Percentiles rank a stretch among this genome's conserved stretches.
Conservation (phyloP, 78 protist species). For the Polysphondylium violaceum region DNA sequence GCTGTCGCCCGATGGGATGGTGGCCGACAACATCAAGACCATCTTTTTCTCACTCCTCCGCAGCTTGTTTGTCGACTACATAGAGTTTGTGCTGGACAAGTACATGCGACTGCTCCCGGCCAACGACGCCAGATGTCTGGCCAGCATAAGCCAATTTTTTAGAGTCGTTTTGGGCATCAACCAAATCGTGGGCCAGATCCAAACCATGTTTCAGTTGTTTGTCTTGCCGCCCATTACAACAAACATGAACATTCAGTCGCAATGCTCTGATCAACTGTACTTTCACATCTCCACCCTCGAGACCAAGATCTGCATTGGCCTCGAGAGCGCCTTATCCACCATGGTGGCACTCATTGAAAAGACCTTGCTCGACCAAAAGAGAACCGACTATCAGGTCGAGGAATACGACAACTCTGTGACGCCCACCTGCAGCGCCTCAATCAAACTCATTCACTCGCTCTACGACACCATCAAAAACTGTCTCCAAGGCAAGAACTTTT, state of each 20-base stretch:
- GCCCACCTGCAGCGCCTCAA: constrained; percentile 16
- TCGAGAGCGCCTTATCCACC: constrained; percentile 9
- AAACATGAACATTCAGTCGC: constrained; percentile 37
- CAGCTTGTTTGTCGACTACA: constrained; percentile 27
- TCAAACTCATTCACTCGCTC: constrained; percentile 24
- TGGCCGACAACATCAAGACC: constrained; percentile 43
- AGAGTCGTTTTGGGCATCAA: constrained; percentile 13
- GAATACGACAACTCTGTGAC: constrained; percentile 21
- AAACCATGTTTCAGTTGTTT: constrained; percentile 39
- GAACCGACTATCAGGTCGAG: constrained; percentile 17
- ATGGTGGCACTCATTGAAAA: constrained; percentile 40
- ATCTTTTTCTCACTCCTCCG: constrained; percentile 42
- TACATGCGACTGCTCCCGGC: neutral
- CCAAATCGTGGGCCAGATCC: constrained; percentile 76
- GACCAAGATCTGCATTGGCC: constrained; percentile 13
- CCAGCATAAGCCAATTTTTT: constrained; percentile 6
- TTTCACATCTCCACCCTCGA: constrained; percentile 27
- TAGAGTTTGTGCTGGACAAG: neutral
- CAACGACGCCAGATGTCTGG: neutral
- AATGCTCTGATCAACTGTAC: constrained; percentile 61
- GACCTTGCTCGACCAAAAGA: constrained; percentile 36
- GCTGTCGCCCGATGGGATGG: constrained; percentile 16
- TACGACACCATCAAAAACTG: constrained; percentile 32
- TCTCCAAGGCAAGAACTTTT: constrained; percentile 64
- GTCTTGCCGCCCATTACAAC: constrained; percentile 57